These are phyloP conservation scores for Yamadazyma dushanensis DNA, from an alignment of 1,139 yeast species.

Conservation along the genomic window DNA sequence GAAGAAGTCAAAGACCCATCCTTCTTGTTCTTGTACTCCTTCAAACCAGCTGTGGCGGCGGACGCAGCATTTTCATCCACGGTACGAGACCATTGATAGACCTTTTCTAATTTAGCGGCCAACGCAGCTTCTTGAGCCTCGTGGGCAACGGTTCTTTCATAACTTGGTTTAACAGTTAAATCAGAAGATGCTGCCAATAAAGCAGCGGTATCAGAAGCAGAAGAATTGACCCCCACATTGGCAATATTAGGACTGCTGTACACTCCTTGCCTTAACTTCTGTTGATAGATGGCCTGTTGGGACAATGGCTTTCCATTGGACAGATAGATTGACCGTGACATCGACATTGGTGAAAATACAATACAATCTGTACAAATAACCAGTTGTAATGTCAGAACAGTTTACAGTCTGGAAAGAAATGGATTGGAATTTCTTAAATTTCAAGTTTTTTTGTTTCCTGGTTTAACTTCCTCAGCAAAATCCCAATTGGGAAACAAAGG, in stretches of 20 bases:
- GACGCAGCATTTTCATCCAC: conserved; percentile 48
- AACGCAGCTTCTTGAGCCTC: conserved; percentile 69
- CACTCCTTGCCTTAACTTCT: conserved; percentile 73
- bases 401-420: too few relatives aligned
- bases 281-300: conserved; percentile 74
- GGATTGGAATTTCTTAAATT: neutral
- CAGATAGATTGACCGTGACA: conserved; percentile 59
- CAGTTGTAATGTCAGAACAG: too few relatives aligned
- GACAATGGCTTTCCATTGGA: conserved; percentile 69
- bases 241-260: conserved; percentile 69
- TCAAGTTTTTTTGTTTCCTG: conserved; percentile 1
- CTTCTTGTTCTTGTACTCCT: conserved; percentile 19
- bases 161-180: conserved; percentile 58
- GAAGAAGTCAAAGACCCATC: conserved; percentile 2
- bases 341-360: conserved; percentile 13
- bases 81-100: conserved; percentile 47
- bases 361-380: too few relatives aligned
- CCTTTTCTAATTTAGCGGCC: conserved; percentile 48
- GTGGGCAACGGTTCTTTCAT: conserved; percentile 60
- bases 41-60: conserved; percentile 34
- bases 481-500: conserved; percentile 1
- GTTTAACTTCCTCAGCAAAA: neutral
- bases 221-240: conserved; percentile 66
- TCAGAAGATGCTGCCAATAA: conserved; percentile 68
- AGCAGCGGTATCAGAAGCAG: conserved; percentile 78